Conservation (phyloP, 2,329 filamentous ascomycete species). For the Bipolaris oryzae region DNA sequence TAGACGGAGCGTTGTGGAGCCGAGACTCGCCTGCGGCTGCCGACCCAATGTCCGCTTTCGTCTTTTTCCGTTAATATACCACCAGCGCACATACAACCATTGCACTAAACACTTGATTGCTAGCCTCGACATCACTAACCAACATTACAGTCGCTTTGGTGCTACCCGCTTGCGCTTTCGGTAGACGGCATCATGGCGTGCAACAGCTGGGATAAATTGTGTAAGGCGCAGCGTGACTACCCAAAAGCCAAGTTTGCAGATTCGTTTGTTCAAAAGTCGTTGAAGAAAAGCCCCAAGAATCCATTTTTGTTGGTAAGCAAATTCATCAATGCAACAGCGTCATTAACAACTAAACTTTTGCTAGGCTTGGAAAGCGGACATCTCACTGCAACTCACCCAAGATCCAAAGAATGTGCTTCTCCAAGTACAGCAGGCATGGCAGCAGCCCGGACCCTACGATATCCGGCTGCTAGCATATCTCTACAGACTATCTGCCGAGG, state of each 20-base stretch:
- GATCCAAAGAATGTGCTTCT: constrained; percentile 16
- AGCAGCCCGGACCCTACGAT: constrained; percentile 35
- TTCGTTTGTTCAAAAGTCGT: constrained; percentile 38
- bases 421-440: constrained; percentile 25
- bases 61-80: constrained; percentile 20
- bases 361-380: constrained; percentile 43
- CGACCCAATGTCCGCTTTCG: constrained; percentile 12
- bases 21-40: constrained; percentile 21
- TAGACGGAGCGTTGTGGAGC: constrained; percentile 11
- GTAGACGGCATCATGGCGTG: constrained; percentile 35
- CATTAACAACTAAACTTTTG: constrained; percentile 6
- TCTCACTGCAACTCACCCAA: constrained; percentile 27
- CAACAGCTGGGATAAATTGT: constrained; percentile 44
- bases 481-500: constrained; percentile 33
- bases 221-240: constrained; percentile 40
- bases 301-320: constrained; percentile 41
- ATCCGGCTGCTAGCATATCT: constrained; percentile 33
- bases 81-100: constrained; percentile 12
- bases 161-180: background rate
- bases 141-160: background rate
- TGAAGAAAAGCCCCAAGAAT: constrained; percentile 46
- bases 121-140: constrained; percentile 6
- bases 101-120: constrained; percentile 11
- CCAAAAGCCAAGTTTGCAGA: constrained; percentile 45
- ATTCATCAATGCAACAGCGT: background rate